These are phyloP conservation scores for Pseudozyma tsukubaensis DNA, from an alignment of 1,284 basidiomycete species.

Conservation along the genomic window DNA sequence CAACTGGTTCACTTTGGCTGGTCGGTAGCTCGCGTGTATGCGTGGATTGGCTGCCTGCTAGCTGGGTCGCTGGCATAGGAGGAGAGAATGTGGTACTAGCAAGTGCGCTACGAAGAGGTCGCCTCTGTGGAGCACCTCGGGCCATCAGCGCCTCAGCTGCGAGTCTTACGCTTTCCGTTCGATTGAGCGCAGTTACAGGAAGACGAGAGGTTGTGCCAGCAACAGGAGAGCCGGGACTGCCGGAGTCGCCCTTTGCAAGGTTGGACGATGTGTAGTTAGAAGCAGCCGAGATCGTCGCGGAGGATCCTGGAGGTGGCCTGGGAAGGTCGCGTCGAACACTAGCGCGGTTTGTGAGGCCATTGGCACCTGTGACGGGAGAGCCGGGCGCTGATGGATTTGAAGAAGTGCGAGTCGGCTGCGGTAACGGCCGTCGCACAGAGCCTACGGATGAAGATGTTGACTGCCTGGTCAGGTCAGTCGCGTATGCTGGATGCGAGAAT, in stretches of 20 bases:
- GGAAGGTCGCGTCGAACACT: slow-evolving; percentile 45
- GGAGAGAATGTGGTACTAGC: slow-evolving; percentile 46
- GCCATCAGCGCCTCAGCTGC: slow-evolving; percentile 64
- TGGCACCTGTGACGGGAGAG: slow-evolving; percentile 22
- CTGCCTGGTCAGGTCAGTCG: slow-evolving; percentile 34
- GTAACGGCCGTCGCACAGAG: slow-evolving; percentile 41
- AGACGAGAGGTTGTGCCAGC: slow-evolving; percentile 25
- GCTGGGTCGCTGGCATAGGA: slow-evolving; percentile 25
- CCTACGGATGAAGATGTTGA: slow-evolving; percentile 46
- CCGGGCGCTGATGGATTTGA: slow-evolving; percentile 41
- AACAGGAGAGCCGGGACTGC: slow-evolving; percentile 31
- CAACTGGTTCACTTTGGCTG: slow-evolving; percentile 44
- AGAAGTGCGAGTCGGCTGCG: slow-evolving; percentile 42
- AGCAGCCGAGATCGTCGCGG: slow-evolving; percentile 36
- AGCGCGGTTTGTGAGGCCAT: slow-evolving; percentile 23
- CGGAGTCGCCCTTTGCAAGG: slow-evolving; percentile 12
- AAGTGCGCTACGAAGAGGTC: slow-evolving; percentile 40
- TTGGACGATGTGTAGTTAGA: slow-evolving; percentile 2
- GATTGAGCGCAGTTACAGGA: slow-evolving; percentile 38
- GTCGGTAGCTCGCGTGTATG: slow-evolving; percentile 20
- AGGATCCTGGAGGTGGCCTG: slow-evolving; percentile 32
- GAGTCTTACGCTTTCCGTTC: slow-evolving; percentile 55
- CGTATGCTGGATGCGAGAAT: slow-evolving; percentile 19
- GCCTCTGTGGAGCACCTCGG: slow-evolving; percentile 50
- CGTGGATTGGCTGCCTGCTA: slow-evolving; percentile 13